Base-by-base conservation (phyloP, 2,329 filamentous ascomycete genomes). In the Pseudogymnoascus sp. region DNA sequence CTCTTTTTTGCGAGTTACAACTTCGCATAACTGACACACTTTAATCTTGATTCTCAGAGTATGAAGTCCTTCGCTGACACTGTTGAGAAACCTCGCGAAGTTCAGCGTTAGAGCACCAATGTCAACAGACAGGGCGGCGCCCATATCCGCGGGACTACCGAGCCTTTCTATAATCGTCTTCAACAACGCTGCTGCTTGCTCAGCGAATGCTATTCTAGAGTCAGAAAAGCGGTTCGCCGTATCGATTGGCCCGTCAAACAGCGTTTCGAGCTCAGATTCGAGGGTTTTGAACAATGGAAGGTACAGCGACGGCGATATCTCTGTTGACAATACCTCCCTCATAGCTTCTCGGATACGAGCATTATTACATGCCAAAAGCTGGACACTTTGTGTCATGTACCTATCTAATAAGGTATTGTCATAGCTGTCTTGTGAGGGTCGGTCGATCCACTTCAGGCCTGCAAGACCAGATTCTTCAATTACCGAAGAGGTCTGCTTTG, bases 41-140 rank as follows among this genome's bases (percentile, higher is more conserved):
- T 87, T 86, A 69, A 88, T 88, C 70, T 88, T 89, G 50, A 88
- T 85, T 62, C 85, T 79, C 15, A 88, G 71, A 19, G 80, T 83
- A 67, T 79, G 83, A 7, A 79, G 73, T 11, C 79, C 82, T 64
- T 88, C 86, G 3, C 79, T 71, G 7, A 83, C 74, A 4, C 82
- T 80, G 66, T 88, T 83, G 42, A 89, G 73, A 66, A 88, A 89
- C 66, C 85, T 88, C 35, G 86, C 85, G 70, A 89, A 87, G 70
- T 83, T 87, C 42, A 89, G 77, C 0, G 85, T 83, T 42, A 89
- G 75, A 2, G 81, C 80, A 13, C 86, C 86, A 9, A 89, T 80
- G 66, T 88, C 84, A 31, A 89, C 79, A 1, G 84, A 84, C 10
- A 86, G 82, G 5, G 85, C 82, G 1, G 84, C 80, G 9, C 83